Percentiles rank a stretch among this genome's conserved stretches.
phyloP scores from a whole-genome alignment of 176 grass and related monocot species.

The Chrysopogon serrulatus region DNA sequence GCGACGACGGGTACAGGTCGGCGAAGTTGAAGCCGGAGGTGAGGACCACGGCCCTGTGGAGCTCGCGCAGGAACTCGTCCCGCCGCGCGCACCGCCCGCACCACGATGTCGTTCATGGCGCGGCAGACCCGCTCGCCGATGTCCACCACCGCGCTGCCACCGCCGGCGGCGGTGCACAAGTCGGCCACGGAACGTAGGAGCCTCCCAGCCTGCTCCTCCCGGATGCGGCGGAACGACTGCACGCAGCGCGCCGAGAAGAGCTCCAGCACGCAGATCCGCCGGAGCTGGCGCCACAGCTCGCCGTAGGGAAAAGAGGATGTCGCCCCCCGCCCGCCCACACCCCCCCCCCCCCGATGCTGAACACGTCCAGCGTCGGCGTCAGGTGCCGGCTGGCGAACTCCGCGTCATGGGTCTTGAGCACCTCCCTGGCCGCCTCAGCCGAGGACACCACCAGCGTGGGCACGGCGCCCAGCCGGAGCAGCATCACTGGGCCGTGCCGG shows the following conservation, averaged over 20 bases:
- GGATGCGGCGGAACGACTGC: neutral
- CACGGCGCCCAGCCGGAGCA: slow-evolving; percentile 22
- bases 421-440: slow-evolving; percentile 11
- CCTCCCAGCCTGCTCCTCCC: slow-evolving; percentile 2
- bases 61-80: slow-evolving; percentile 21
- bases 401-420: slow-evolving; percentile 18
- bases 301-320: slow-evolving; percentile 36
- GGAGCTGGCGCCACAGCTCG: slow-evolving; percentile 39
- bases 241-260: slow-evolving; percentile 27
- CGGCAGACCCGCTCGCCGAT: neutral
- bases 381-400: slow-evolving; percentile 16
- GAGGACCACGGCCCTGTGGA: neutral
- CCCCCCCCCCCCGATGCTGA: no score
- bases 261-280: slow-evolving; percentile 24
- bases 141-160: neutral
- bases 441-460: slow-evolving; percentile 33
- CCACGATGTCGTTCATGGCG: neutral
- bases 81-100: slow-evolving; percentile 13
- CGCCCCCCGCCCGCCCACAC: neutral
- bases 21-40: slow-evolving; percentile 13
- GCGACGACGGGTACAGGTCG: slow-evolving; percentile 33
- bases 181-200: slow-evolving; percentile 21
- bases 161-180: neutral
- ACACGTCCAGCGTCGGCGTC: neutral
- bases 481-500: slow-evolving; percentile 26